Evolutionary conservation across 805 yeast genomes (phyloP).

Genomic region (Ogataea philodendri): DNA sequence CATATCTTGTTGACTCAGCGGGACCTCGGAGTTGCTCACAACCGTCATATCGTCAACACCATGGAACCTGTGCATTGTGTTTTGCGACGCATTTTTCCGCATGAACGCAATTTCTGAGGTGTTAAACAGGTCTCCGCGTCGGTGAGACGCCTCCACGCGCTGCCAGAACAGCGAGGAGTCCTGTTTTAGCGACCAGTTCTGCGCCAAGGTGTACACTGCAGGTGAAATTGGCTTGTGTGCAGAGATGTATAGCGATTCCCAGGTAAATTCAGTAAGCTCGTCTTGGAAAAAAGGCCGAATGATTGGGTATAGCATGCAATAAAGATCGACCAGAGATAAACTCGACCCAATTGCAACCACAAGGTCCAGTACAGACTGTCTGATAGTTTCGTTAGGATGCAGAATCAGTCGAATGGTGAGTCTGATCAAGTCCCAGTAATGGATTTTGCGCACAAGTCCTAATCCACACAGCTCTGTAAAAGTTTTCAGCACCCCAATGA

Average conservation of each 20-base stretch:
- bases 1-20: conserved; percentile 62
- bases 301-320: conserved; percentile 80
- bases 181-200: conserved; percentile 69
- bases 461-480: conserved; percentile 54
- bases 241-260: conserved; percentile 66
- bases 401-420: conserved; percentile 56
- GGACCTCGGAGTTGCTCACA: conserved; percentile 44
- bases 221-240: conserved; percentile 66
- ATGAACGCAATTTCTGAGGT: conserved; percentile 38
- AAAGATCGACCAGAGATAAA: conserved; percentile 71
- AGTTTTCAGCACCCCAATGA: conserved; percentile 61
- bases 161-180: conserved; percentile 81
- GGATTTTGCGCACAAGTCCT: conserved; percentile 52
- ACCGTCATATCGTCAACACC: conserved; percentile 34
- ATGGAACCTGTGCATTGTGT: conserved; percentile 20
- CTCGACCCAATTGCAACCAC: conserved; percentile 61
- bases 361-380: conserved; percentile 64
- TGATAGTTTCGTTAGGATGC: conserved; percentile 86
- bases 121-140: conserved; percentile 44
- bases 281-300: conserved; percentile 73
- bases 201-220: conserved; percentile 58
- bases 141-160: conserved; percentile 35
- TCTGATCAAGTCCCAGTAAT: conserved; percentile 54
- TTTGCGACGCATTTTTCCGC: conserved; percentile 23
- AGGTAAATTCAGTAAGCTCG: conserved; percentile 66